Base-by-base conservation (phyloP, 2,329 filamentous ascomycete species). In the Ceratocystis papillata region DNA sequence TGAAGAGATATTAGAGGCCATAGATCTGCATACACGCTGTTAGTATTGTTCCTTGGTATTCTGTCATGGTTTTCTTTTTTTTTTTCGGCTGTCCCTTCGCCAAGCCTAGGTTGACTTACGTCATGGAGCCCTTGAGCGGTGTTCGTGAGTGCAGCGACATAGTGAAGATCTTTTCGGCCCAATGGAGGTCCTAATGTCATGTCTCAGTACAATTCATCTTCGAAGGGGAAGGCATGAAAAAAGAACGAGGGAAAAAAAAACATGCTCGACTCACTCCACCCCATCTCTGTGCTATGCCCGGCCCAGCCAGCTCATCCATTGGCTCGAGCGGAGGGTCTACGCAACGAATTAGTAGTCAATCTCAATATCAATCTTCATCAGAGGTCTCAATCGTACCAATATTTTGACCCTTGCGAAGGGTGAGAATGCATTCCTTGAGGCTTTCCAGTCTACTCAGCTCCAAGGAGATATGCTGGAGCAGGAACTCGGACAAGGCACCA, bases 111-210 rank as follows among this genome's bases (percentile, higher is more conserved):
- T 55, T 55, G 3, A 55, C 50, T 68, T 68, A 76, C 76, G 69
- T 69, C 62, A 71, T 72, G 12, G 75, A 69, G 61, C 79, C 75
- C 69, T 77, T 79, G 63, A 85, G 73, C 4, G 77, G 75, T 3
- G 81, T 84, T 12, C 79, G 76, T 10, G 78, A 79, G 0, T 81
- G 77, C 48, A 83, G 73, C 0, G 80, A 80, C 22, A 80, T 75
- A 0, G 80, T 80, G 69, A 86, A 86, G 28, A 86, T 83, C 50
- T 81, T 78, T 69, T 84, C 79, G 5, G 83, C 82, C 84, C 84
- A 87, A 70, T 86, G 83, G 3, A 77, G 73, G 62, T 75, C 75
- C 81, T 84, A 68, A 64, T 37, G n/a, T 15, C 37, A 22, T 46
- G 28, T 45, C 12, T 22, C 8, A 25, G 20, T 25, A 62, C 20